Conservation (phyloP, 352 stramenopile species). For the Globisporangium cylindrosporum region DNA sequence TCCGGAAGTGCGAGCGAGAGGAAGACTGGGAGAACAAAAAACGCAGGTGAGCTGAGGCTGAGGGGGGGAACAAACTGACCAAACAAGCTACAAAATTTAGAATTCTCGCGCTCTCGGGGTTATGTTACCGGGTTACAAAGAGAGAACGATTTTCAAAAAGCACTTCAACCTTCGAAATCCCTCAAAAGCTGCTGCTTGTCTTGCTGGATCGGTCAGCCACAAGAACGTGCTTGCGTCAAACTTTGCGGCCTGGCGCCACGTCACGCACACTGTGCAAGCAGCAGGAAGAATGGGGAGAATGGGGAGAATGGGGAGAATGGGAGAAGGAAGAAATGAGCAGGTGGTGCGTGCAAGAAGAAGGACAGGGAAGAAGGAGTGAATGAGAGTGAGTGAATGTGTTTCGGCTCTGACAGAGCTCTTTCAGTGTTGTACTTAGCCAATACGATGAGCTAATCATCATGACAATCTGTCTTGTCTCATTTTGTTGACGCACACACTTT, state of each 20-base stretch:
- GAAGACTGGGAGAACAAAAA: neutral
- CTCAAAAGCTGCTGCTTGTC: neutral
- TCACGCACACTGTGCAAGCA: neutral
- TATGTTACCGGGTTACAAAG: conserved; percentile 1
- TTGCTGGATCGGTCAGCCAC: neutral
- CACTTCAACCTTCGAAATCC: neutral
- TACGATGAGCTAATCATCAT: conserved; percentile 1
- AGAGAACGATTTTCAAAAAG: neutral
- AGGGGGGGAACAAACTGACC: neutral
- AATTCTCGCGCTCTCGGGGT: neutral
- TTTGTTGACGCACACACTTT: neutral
- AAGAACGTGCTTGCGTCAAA: conserved; percentile 5
- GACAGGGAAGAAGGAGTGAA: neutral
- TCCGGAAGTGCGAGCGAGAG: neutral
- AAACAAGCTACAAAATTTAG: neutral
- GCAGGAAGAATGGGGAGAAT: neutral
- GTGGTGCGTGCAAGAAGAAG: neutral
- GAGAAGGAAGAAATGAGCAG: neutral
- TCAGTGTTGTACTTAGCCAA: neutral
- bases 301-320: too few relatives aligned
- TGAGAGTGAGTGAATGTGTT: conserved; percentile 5
- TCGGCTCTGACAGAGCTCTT: neutral
- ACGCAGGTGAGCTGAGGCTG: neutral
- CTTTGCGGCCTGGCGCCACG: neutral
- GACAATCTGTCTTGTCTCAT: neutral